A percentile compares a stretch with the other conserved stretches of the same genome.
These are phyloP conservation scores for Hypsizygus ulmarius DNA, from an alignment of 1,284 basidiomycete species.

Conservation along the genomic window DNA sequence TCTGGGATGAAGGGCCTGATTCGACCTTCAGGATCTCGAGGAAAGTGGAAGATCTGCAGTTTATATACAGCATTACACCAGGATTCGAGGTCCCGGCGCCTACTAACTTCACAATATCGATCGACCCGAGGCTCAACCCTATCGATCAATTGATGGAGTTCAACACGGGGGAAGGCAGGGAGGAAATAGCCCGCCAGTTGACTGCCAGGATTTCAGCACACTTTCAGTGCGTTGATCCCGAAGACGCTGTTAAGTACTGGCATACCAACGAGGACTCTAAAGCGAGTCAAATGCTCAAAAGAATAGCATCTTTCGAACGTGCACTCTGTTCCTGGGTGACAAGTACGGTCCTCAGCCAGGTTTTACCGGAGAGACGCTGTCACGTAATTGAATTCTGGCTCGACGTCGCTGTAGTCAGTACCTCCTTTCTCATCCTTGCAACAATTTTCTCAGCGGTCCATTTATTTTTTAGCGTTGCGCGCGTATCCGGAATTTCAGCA, in stretches of 20 bases:
- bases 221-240: constrained; percentile 38
- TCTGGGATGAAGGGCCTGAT: constrained; percentile 9
- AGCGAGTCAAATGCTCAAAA: constrained; percentile 23
- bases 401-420: constrained; percentile 38
- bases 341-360: constrained; percentile 32
- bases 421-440: not conserved
- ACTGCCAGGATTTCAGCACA: constrained; percentile 36
- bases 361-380: constrained; percentile 23
- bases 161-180: constrained; percentile 32
- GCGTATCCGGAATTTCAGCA: constrained; percentile 42
- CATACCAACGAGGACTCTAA: constrained; percentile 25
- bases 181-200: constrained; percentile 42
- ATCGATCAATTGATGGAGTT: constrained; percentile 30
- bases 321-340: constrained; percentile 39
- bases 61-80: constrained; percentile 7
- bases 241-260: constrained; percentile 40
- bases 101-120: constrained; percentile 16
- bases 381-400: constrained; percentile 40
- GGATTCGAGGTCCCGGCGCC: not conserved
- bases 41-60: constrained; percentile 16
- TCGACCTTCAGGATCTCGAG: constrained; percentile 14
- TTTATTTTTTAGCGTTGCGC: constrained; percentile 37
- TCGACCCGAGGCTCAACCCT: constrained; percentile 21
- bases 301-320: constrained; percentile 36
- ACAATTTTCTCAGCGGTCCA: not conserved